Evolutionary conservation across 1,284 basidiomycete genomes (phyloP), one percentile per base, ranked within the genome.

Genomic region (Exsudoporus floridanus): DNA sequence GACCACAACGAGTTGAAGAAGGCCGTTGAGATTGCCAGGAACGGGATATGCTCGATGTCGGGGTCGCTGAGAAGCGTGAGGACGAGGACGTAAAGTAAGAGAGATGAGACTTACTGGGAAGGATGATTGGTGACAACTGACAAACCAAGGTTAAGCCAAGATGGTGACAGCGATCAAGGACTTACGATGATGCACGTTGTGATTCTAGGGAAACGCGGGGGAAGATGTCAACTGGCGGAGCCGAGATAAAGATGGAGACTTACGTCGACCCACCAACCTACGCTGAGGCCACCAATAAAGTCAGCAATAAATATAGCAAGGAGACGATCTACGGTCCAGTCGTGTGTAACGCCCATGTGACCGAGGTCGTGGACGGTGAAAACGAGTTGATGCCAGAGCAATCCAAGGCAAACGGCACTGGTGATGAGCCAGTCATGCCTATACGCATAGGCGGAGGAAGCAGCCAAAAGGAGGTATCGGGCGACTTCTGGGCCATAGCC

Each of bases 251-350:
- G 54, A 56, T n/a, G 42, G 48, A 27, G 19, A 83, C 90, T 76
- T 59, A 94, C 92, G 71, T 97, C 84, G 53, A 94, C 93, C 96
- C 96, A 99, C 97, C 96, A 99, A 36, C 93, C 90, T 34, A 97
- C 81, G 67, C 93, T 96, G 49, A 99, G 76, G 2, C 96, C 96
- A 19, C 96, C 95, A 48, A 96, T 77, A 64, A 90, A 93, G 71
- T 94, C 82, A 1, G 92, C 90, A 50, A 96, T 78, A n/a, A 88
- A 67, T 52, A 90, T 93, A 19, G 84, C 89, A 48, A 96, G 75
- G 44, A 93, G 63, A 35, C 95, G 83, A 69, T 99, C 96, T 49
- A 79, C 73, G 30, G 77, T 72, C 88, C 93, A 97, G 66, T 89
- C 75, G 57, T 96, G 94, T 0, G 94, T 96, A 55, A 99, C 87